These are phyloP conservation scores for Phytophthora pistaciae DNA, from an alignment of 352 stramenopile genomes.

Conservation along the genomic window DNA sequence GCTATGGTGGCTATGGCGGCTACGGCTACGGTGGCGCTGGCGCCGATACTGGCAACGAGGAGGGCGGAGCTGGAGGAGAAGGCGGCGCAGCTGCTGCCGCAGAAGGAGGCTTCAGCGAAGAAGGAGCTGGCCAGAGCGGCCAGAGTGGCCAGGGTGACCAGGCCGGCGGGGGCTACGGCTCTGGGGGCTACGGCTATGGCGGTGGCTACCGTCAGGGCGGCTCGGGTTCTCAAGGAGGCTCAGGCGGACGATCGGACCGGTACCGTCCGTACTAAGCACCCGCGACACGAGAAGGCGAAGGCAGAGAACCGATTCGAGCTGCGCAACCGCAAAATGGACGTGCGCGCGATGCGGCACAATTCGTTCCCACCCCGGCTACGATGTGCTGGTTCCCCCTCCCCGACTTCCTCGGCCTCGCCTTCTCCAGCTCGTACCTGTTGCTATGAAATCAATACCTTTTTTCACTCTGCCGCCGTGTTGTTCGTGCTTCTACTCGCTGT, in stretches of 20 bases:
- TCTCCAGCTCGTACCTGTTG: constrained; percentile 32
- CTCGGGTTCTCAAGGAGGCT: constrained; percentile 56
- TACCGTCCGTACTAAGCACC: constrained; percentile 84
- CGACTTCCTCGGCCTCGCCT: constrained; percentile 14
- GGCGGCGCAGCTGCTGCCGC: constrained; percentile 41
- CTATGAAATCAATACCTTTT: constrained; percentile 42
- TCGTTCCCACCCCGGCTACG: constrained; percentile 14
- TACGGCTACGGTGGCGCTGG: constrained; percentile 33
- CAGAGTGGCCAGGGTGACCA: constrained; percentile 19
- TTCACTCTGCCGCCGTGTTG: constrained; percentile 23
- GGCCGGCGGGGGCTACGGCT: not conserved
- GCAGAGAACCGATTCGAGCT: constrained; percentile 13
- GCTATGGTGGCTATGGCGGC: constrained; percentile 51
- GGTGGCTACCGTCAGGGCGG: constrained; percentile 71
- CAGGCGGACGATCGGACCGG: constrained; percentile 76
- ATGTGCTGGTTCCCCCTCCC: constrained; percentile 16
- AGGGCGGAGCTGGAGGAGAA: constrained; percentile 34
- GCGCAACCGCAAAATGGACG: not conserved
- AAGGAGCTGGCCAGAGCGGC: constrained; percentile 31
- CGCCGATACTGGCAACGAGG: constrained; percentile 25
- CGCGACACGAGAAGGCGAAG: constrained; percentile 27
- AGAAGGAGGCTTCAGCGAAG: constrained; percentile 44
- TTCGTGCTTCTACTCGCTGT: constrained; percentile 2
- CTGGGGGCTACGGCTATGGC: constrained; percentile 42
- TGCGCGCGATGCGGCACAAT: constrained; percentile 11